Evolutionary conservation across 2,329 filamentous ascomycete genomes (phyloP), one percentile per base, ranked within the genome.

Genomic region (Coniella lustricola): DNA sequence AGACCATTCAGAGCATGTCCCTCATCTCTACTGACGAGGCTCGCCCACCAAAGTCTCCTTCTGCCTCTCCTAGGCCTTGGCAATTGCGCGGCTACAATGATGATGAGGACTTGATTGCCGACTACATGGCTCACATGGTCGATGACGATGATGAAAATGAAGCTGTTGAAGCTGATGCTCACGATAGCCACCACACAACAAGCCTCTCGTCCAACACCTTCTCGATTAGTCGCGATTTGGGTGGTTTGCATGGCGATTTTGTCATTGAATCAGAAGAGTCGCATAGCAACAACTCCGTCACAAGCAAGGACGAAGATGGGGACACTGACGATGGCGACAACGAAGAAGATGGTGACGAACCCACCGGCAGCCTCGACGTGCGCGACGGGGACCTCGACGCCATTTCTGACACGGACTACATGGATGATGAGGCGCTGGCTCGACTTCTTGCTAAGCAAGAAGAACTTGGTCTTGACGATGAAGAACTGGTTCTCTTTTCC

Each of bases 51-150:
- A 13, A 29, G 1, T 37, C 37, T 3, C 33, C 44, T 17, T 25
- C 12, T 13, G 32, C 32, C 12, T 44, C 31, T 29, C 25, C 36
- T 17, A 35, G 37, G 43, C 36, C 51, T 10, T 46, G 54, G 55
- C 51, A 55, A 54, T 54, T 31, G 54, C 51, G 51, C 16, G 51
- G 51, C 14, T 44, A 53, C 10, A 41, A 58, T 45, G 57, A 57
- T 12, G 64, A 83, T 16, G 77, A 82, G 34, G 76, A 72, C 1
- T 69, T 81, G 36, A 66, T 82, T 56, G 76, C 78, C 1, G 86
- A 90, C 58, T 90, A 90, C 57, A 82, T 88, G 58, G 74, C 77
- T 37, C 87, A 89, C 53, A 72, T 87, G 58, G 71, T 73, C 41
- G 70, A 68, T 3, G 41, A 48, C 14, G 18, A 43, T 9, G 48